Evolutionary conservation across 768 basidiomycete genomes (phyloP), one percentile per base, ranked within the genome.

Genomic region (Mycena capillaripes): DNA sequence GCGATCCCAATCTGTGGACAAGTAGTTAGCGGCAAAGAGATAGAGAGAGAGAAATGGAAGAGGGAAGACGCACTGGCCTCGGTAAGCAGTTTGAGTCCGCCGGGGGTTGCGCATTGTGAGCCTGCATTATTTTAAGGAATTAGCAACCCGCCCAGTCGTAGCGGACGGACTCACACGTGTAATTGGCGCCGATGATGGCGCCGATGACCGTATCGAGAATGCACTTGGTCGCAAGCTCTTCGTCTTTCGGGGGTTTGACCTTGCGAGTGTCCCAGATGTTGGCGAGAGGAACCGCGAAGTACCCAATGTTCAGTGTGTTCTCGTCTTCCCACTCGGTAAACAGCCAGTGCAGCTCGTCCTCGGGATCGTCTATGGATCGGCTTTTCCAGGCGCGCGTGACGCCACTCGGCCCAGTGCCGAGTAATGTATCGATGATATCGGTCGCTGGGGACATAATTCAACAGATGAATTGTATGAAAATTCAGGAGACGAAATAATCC

Each of bases 11-110:
- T 64, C 68, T 69, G 30, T 9, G 23, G 12, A n/a, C 19, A 36
- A 23, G 12, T 5, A 36, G 62, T 21, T 46, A 2, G 44, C 8
- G 8, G 21, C 8, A 21, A 46, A 8, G n/a, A 30, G 46, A 12
- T 30, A 32, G 3, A 17, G 8, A 30, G 25, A 5, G 55, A 46
- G n/a, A 23, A 17, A 29, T 21, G 42, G 17, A 21, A 52, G 32
- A 36, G 30, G n/a, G n/a, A n/a, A n/a, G 62, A 53, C 74, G 16
- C 29, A 75, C 74, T 75, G 14, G 56, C 69, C 57, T 60, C 30
- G 21, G 58, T 40, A 53, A 63, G 64, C 3, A 71, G 29, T 10
- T 61, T 32, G 17, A 75, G 61, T 1, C 71, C 74, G 42, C 52
- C 70, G 10, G 66, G 60, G 4, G 64, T 10, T 3, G 52, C 46